A percentile compares a stretch with the other conserved stretches of the same genome.
Conservation (phyloP, 352 stramenopile genomes). For the Phytopythium litorale region DNA sequence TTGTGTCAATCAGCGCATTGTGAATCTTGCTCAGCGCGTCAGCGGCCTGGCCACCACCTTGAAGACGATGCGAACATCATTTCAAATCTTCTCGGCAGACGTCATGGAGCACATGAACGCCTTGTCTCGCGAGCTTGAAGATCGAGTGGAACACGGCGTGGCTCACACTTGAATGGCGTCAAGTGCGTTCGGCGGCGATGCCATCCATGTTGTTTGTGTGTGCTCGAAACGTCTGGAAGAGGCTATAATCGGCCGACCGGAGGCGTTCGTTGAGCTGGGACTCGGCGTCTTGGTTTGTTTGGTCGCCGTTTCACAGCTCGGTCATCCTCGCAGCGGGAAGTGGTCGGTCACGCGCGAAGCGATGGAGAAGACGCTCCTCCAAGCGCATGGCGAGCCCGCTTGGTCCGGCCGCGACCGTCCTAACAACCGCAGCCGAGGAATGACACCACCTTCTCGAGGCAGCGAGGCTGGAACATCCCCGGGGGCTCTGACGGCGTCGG, state of each 20-base stretch:
- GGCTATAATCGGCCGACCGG: background rate
- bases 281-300: background rate
- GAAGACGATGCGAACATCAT: slow-evolving; percentile 46
- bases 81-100: slow-evolving; percentile 51
- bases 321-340: background rate
- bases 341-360: slow-evolving; percentile 2
- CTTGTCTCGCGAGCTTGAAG: slow-evolving; percentile 46
- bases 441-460: slow-evolving; percentile 4
- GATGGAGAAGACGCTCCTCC: slow-evolving; percentile 46
- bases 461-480: background rate
- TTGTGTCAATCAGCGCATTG: slow-evolving; percentile 20
- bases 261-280: background rate
- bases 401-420: slow-evolving; percentile 20
- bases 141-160: slow-evolving; percentile 2
- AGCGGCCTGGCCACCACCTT: slow-evolving; percentile 32
- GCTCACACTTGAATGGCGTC: background rate
- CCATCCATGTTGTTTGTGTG: background rate
- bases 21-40: slow-evolving; percentile 25
- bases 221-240: background rate
- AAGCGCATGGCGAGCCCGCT: slow-evolving; percentile 30
- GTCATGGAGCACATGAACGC: slow-evolving; percentile 48
- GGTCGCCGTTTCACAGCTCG: background rate
- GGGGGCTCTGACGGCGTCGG: background rate
- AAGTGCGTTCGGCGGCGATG: background rate
- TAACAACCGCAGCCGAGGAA: slow-evolving; percentile 1